A percentile compares a stretch with the other conserved stretches of the same genome.
phyloP scores from a whole-genome alignment of 352 stramenopile species.

The Phytophthora tentaculata region DNA sequence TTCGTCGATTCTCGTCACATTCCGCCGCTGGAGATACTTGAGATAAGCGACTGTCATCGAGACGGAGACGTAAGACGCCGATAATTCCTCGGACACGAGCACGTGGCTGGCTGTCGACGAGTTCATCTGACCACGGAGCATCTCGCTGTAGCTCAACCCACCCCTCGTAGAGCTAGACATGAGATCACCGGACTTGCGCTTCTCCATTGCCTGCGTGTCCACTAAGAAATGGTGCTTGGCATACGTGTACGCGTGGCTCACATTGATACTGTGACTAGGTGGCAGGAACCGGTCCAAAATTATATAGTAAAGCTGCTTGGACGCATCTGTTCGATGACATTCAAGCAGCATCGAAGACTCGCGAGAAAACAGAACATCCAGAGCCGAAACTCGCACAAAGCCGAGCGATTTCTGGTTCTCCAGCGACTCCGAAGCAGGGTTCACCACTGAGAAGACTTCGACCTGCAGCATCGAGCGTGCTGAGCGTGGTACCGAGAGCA shows the following conservation, averaged over 20 bases:
- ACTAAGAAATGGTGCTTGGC: conserved; percentile 83
- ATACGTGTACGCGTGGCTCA: conserved; percentile 83
- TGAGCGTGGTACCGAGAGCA: conserved; percentile 74
- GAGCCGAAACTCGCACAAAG: conserved; percentile 73
- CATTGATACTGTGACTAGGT: conserved; percentile 63
- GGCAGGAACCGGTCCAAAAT: conserved; percentile 73
- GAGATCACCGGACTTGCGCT: conserved; percentile 47
- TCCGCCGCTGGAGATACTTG: conserved; percentile 73
- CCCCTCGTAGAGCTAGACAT: conserved; percentile 41
- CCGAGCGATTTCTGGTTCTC: conserved; percentile 70
- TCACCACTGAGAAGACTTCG: conserved; percentile 76
- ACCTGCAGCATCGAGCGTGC: conserved; percentile 77
- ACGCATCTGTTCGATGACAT: conserved; percentile 50
- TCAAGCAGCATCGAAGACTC: conserved; percentile 78
- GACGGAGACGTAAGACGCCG: conserved; percentile 80
- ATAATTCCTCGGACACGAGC: conserved; percentile 85
- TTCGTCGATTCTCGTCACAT: conserved; percentile 68
- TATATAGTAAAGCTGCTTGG: conserved; percentile 77
- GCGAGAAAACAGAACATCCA: conserved; percentile 79
- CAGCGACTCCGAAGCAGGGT: conserved; percentile 60
- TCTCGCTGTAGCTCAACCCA: conserved; percentile 60
- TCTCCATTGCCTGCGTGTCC: conserved; percentile 69
- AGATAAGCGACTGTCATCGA: conserved; percentile 84
- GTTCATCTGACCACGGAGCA: conserved; percentile 62
- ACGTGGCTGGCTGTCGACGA: conserved; percentile 67